phyloP scores from a whole-genome alignment of 495 filamentous ascomycete species.

The Oleoguttula mirabilis region DNA sequence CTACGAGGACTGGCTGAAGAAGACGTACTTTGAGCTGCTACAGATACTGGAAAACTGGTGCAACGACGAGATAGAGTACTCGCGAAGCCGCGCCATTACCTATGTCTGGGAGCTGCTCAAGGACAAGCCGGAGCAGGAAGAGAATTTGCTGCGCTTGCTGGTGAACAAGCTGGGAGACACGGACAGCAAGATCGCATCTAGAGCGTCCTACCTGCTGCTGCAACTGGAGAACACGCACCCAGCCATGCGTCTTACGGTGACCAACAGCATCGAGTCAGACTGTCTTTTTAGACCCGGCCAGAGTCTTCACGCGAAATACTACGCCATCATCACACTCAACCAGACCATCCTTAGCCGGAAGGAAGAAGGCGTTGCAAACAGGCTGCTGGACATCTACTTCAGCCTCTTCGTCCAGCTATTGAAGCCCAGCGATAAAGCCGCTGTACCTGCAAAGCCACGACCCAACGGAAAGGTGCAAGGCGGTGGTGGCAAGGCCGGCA shows the following conservation, averaged over 20 bases:
- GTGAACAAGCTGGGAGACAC: constrained; percentile 94
- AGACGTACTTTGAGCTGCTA: constrained; percentile 78
- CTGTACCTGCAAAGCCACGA: constrained; percentile 17
- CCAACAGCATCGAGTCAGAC: constrained; percentile 72
- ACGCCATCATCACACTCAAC: constrained; percentile 90
- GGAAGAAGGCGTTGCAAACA: constrained; percentile 70
- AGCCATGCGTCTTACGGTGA: constrained; percentile 79
- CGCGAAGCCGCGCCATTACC: constrained; percentile 69
- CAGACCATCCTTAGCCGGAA: constrained; percentile 80
- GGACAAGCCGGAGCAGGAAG: constrained; percentile 95
- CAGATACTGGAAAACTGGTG: constrained; percentile 84
- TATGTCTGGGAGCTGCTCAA: constrained; percentile 81
- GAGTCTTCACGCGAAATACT: constrained; percentile 79
- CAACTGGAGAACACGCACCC: constrained; percentile 81
- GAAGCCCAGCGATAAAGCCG: constrained; percentile 41
- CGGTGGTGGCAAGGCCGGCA: constrained; percentile 37
- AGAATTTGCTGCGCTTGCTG: constrained; percentile 77
- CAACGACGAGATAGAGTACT: constrained; percentile 85
- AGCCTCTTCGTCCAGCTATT: constrained; percentile 65
- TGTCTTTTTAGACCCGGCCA: constrained; percentile 79
- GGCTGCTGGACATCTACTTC: constrained; percentile 82
- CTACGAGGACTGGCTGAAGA: constrained; percentile 90
- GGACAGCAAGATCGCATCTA: constrained; percentile 85
- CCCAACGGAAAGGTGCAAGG: constrained; percentile 38
- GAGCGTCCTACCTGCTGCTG: constrained; percentile 81